These are phyloP conservation scores for Umbelopsis ramanniana DNA, from an alignment of 192 early-diverging fungal species.

Conservation along the genomic window DNA sequence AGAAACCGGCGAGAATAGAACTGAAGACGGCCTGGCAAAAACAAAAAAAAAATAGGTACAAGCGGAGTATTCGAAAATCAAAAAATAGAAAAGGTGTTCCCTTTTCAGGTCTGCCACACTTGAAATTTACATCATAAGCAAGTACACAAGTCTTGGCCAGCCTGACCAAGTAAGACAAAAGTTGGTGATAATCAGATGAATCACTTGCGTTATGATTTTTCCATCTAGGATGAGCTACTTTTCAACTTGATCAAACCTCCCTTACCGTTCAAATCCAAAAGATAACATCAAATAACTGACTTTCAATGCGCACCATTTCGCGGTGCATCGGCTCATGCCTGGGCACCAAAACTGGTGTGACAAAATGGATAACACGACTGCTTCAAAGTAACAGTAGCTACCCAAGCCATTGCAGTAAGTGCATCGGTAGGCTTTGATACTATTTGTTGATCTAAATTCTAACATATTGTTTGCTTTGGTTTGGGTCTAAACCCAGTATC, in stretches of 20 bases:
- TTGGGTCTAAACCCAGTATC: no score
- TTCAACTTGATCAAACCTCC: background rate
- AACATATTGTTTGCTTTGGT: no score
- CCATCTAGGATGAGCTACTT: no score
- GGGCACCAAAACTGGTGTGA: no score
- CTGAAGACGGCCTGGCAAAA: background rate
- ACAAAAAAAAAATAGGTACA: conserved; percentile 6
- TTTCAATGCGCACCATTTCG: background rate
- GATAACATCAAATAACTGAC: background rate
- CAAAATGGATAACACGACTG: no score
- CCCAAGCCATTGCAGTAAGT: no score
- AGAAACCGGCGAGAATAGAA: conserved; percentile 1
- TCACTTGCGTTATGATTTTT: background rate
- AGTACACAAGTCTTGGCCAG: background rate
- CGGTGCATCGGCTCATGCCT: background rate
- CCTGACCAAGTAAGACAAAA: background rate
- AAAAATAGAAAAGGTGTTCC: conserved; percentile 19
- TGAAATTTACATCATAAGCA: background rate
- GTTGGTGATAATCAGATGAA: background rate
- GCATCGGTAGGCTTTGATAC: no score
- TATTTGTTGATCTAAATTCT: no score
- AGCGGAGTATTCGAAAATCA: background rate
- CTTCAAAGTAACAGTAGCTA: no score
- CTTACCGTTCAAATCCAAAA: background rate
- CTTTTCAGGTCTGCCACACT: background rate